phyloP scores from a whole-genome alignment of 1,284 basidiomycete genomes.

The Rugosomyces carneus region DNA sequence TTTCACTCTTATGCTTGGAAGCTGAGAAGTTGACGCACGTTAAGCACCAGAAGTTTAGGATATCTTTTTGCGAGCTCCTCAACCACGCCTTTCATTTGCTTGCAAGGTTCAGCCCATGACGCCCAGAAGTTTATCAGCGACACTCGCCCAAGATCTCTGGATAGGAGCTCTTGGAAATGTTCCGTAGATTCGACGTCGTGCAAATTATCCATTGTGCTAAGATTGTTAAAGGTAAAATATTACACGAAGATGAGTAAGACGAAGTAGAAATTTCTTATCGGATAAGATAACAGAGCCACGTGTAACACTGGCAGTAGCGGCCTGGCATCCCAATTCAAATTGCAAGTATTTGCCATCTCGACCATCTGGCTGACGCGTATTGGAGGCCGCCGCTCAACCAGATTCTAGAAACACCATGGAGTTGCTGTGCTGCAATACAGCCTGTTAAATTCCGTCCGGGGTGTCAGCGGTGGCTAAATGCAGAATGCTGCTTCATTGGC shows the following conservation, averaged over 20 bases:
- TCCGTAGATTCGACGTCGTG: constrained; percentile 54
- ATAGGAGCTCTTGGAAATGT: constrained; percentile 74
- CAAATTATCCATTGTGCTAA: constrained; percentile 35
- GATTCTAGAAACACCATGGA: too few species aligned
- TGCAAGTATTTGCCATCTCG: too few species aligned
- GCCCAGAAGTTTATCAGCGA: constrained; percentile 93
- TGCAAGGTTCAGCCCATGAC: constrained; percentile 87
- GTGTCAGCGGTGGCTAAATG: too few species aligned
- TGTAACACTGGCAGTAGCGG: constrained; percentile 15
- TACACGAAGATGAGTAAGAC: constrained; percentile 18
- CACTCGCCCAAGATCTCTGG: constrained; percentile 68
- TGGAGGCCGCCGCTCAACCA: too few species aligned
- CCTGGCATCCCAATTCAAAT: too few species aligned
- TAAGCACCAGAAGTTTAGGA: constrained; percentile 65
- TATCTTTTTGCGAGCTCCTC: constrained; percentile 69
- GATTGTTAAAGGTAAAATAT: constrained; percentile 7
- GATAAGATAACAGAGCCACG: constrained; percentile 27
- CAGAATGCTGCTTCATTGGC: too few species aligned
- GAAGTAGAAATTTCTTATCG: constrained; percentile 13
- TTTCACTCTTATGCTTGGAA: background rate
- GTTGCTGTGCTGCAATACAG: too few species aligned
- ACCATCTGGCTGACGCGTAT: too few species aligned
- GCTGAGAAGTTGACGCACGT: constrained; percentile 38
- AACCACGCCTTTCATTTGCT: constrained; percentile 78
- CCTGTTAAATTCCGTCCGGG: too few species aligned